Percentiles rank a stretch among this genome's conserved stretches.
These are phyloP conservation scores for Porodaedalea pini DNA, from an alignment of 1,284 basidiomycete genomes.

Conservation along the genomic window DNA sequence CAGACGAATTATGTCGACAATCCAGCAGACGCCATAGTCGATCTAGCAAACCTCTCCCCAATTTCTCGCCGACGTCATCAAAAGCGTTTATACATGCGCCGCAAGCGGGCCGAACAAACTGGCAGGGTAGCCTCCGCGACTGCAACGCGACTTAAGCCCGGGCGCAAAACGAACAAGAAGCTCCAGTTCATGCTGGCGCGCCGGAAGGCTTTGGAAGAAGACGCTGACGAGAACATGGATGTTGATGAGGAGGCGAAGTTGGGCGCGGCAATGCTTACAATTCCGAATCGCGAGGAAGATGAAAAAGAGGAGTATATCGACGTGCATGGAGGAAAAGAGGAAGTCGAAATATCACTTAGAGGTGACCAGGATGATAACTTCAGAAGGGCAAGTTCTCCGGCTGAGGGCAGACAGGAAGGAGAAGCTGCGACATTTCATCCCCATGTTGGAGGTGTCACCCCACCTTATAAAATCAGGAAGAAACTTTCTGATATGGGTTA, in stretches of 20 bases:
- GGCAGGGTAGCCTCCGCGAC: slow-evolving; percentile 37
- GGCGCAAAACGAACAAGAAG: slow-evolving; percentile 39
- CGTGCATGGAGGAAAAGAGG: slow-evolving; percentile 19
- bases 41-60: slow-evolving; percentile 41
- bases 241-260: neutral
- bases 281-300: slow-evolving; percentile 1
- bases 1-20: neutral
- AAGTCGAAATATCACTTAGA: neutral
- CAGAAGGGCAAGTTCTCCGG: slow-evolving; percentile 18
- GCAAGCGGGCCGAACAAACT: slow-evolving; percentile 51
- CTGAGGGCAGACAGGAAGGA: neutral
- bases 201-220: neutral
- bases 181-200: slow-evolving; percentile 22
- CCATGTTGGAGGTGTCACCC: slow-evolving; percentile 36
- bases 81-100: slow-evolving; percentile 70
- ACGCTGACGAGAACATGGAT: neutral
- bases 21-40: neutral
- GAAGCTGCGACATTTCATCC: slow-evolving; percentile 13
- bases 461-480: slow-evolving; percentile 42
- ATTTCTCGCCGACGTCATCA: slow-evolving; percentile 49
- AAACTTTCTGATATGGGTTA: slow-evolving; percentile 42
- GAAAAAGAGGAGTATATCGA: slow-evolving; percentile 13
- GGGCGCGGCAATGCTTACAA: neutral
- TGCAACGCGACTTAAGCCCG: slow-evolving; percentile 42
- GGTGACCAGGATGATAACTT: slow-evolving; percentile 9